Evolutionary conservation across 1,139 yeast species (phyloP).

Genomic region (Suhomyces atakaporum): DNA sequence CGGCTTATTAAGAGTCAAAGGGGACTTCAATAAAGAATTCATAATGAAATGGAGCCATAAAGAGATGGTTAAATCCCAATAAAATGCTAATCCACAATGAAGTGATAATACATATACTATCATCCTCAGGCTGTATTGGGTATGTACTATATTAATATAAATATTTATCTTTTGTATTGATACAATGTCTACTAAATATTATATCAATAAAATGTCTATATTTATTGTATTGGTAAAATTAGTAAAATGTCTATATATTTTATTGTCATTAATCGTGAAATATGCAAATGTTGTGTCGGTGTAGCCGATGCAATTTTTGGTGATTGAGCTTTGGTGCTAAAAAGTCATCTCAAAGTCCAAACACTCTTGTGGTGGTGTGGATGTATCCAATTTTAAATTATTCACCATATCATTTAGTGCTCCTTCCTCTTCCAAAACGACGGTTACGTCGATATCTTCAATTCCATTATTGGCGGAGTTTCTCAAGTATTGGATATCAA

Average conservation of each 20-base stretch:
- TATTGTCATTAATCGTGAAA: constrained; percentile 1
- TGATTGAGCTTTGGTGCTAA: neutral
- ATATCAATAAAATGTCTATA: no score
- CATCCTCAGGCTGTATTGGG: no score
- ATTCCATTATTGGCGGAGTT: constrained; percentile 2
- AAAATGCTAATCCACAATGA: no score
- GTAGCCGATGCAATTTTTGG: no score
- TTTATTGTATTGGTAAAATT: no score
- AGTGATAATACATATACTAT: no score
- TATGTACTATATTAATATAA: no score
- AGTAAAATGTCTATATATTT: no score
- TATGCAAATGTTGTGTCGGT: no score
- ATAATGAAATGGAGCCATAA: no score
- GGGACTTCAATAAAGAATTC: constrained; percentile 31
- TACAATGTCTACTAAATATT: no score
- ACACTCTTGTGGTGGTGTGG: neutral
- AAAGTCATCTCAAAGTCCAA: neutral
- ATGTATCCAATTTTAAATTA: neutral
- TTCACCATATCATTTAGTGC: neutral
- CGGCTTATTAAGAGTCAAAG: constrained; percentile 56
- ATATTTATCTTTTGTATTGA: no score
- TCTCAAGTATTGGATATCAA: constrained; percentile 15
- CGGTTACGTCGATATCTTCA: neutral
- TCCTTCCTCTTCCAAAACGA: constrained; percentile 2
- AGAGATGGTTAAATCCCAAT: neutral